Evolutionary conservation across 495 filamentous ascomycete genomes (phyloP).

Genomic region (Bacidia rubella): DNA sequence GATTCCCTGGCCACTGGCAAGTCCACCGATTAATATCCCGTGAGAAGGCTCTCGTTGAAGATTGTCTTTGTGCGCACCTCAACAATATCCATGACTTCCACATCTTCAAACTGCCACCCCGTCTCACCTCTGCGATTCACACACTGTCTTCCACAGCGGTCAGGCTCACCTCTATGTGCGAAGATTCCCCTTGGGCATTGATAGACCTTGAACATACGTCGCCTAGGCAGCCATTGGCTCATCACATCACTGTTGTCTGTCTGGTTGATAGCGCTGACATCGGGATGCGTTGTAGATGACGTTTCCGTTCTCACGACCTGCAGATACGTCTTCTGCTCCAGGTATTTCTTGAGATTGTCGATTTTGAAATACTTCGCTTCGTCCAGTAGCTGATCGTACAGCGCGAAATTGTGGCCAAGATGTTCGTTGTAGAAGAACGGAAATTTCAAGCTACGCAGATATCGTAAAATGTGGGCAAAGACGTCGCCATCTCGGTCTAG

Average conservation of each 20-base stretch:
- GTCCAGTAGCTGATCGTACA: constrained; percentile 21
- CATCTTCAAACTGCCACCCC: constrained; percentile 13
- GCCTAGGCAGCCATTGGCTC: constrained; percentile 11
- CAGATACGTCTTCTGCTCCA: constrained; percentile 19
- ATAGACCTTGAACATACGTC: constrained; percentile 17
- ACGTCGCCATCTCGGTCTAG: constrained; percentile 28
- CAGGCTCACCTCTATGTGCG: constrained; percentile 17
- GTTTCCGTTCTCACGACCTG: constrained; percentile 12
- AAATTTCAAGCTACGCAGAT: constrained; percentile 23
- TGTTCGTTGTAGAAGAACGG: constrained; percentile 27
- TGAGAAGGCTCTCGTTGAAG: neutral
- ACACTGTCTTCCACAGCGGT: constrained; percentile 17
- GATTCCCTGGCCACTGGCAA: too few species aligned
- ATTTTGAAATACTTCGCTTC: constrained; percentile 28
- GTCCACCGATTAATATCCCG: too few species aligned
- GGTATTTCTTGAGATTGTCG: constrained; percentile 18
- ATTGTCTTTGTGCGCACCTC: constrained; percentile 11
- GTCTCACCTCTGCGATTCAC: constrained; percentile 4
- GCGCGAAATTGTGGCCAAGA: constrained; percentile 23
- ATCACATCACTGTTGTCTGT: neutral
- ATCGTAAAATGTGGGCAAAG: constrained; percentile 30
- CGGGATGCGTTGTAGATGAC: too few species aligned
- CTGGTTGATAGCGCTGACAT: neutral
- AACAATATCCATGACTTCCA: constrained; percentile 7
- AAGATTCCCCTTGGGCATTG: constrained; percentile 21